phyloP scores from a whole-genome alignment of 1,139 yeast species.

The Candida anutae region DNA sequence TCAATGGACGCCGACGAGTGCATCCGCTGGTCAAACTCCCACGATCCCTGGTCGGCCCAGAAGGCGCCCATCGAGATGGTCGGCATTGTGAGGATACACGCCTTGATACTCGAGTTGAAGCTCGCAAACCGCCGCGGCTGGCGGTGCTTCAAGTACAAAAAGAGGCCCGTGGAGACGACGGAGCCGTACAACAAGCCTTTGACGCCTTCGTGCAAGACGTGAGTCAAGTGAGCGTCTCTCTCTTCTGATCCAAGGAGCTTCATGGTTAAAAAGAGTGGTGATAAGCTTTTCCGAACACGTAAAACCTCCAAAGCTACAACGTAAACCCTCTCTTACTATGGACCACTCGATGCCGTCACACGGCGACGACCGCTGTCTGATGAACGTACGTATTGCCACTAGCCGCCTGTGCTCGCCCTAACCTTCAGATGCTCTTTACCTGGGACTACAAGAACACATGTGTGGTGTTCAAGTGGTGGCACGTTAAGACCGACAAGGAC shows the following conservation, averaged over 20 bases:
- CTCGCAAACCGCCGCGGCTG: slow-evolving; percentile 27
- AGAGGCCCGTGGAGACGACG: slow-evolving; percentile 25
- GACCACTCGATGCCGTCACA: slow-evolving; percentile 24
- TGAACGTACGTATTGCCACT: slow-evolving; percentile 35
- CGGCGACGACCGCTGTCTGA: slow-evolving; percentile 42
- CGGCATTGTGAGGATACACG: slow-evolving; percentile 35
- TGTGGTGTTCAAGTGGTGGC: slow-evolving; percentile 76
- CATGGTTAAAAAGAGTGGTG: too few species aligned
- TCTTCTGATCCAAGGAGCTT: slow-evolving; percentile 34
- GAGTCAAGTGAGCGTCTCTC: slow-evolving; percentile 32
- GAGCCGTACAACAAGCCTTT: slow-evolving; percentile 37
- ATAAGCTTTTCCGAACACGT: too few species aligned
- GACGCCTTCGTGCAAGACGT: slow-evolving; percentile 29
- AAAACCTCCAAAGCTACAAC: too few species aligned
- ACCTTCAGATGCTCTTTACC: slow-evolving; percentile 61
- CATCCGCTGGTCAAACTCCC: slow-evolving; percentile 36
- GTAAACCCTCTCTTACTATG: too few species aligned
- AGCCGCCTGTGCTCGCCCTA: slow-evolving; percentile 3
- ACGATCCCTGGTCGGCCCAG: slow-evolving; percentile 44
- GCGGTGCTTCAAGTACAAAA: slow-evolving; percentile 23
- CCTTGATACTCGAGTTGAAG: slow-evolving; percentile 33
- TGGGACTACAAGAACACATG: slow-evolving; percentile 74
- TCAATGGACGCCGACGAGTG: slow-evolving; percentile 27
- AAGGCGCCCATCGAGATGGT: slow-evolving; percentile 33
- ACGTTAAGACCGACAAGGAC: slow-evolving; percentile 44